Evolutionary conservation across 352 stramenopile genomes (phyloP), one percentile per base, ranked within the genome.

Genomic region (Globisporangium okanoganense): DNA sequence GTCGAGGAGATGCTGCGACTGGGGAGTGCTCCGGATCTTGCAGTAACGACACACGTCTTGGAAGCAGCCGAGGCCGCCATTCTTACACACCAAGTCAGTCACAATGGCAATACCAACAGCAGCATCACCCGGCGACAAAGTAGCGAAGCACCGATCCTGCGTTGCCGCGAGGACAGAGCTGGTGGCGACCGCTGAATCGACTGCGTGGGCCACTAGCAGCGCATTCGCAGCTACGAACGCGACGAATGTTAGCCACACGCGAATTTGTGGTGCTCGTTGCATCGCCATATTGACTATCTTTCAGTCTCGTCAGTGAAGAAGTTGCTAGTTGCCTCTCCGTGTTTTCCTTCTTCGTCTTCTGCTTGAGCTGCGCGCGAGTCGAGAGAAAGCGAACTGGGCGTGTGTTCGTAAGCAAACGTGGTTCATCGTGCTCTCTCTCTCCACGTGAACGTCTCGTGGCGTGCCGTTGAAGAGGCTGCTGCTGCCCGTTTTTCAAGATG

Each of bases 41-140:
- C 64, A 75, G 38, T 65, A 70, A 35, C 64, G 64, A 18, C 68
- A 75, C 2, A 69, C 50, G 12, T 61, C 38, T 9, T 62, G 22
- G 35, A 67, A 66, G 53, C 68, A 75, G 31, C 64, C 68, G 10
- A 71, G 57, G 18, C 68, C 60, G 18, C 60, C 64, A 14, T 8
- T 47, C 31, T 51, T 45, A 35, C 68, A 75, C 6, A 22, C 49
- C 1, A 31, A 10, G 47, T 74, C 67, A 5, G 47, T 58, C 16
- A 71, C 40, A 13, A 69, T 31, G 14, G 52, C 20, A 24, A 74
- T 67, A 10, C 67, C 67, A 38, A 35, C 67, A 9, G 22, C 53
- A 22, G 14, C 22, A 41, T 74, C 59, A 29, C 56, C 63, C 24
- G 35, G 31, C 2, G 62, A 58, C 33, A 40, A 16, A 8, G 56